Evolutionary conservation across 2,329 filamentous ascomycete genomes (phyloP).

Genomic region (Rhexocercosporidium sp.): DNA sequence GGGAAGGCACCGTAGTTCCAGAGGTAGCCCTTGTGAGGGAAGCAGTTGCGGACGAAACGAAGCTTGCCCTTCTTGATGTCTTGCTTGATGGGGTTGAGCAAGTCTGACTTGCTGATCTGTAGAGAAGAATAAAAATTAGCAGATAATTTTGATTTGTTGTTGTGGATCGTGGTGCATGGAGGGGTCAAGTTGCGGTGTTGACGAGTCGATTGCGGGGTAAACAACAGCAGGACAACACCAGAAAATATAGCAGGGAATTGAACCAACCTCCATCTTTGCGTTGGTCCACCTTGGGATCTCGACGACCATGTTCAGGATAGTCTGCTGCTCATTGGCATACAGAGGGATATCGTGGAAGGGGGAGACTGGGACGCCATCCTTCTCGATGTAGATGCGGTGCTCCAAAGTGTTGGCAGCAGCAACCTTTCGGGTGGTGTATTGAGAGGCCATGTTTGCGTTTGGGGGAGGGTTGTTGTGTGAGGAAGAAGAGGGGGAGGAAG

Average conservation of each 20-base stretch:
- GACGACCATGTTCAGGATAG: slow-evolving; percentile 97
- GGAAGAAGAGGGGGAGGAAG: slow-evolving; percentile 19
- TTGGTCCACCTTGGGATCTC: slow-evolving; percentile 99
- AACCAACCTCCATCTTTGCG: slow-evolving; percentile 94
- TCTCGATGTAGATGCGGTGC: slow-evolving; percentile 97
- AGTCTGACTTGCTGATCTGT: slow-evolving; percentile 98
- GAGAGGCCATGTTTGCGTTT: slow-evolving; percentile 43
- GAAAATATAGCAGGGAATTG: slow-evolving; percentile 4
- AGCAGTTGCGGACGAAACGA: slow-evolving; percentile 99
- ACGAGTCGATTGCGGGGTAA: slow-evolving; percentile 28
- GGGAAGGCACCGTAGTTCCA: slow-evolving; percentile 99
- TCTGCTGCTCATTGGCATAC: slow-evolving; percentile 95
- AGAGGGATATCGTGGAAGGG: slow-evolving; percentile 99
- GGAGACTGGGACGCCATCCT: slow-evolving; percentile 92
- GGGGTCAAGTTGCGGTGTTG: slow-evolving; percentile 13
- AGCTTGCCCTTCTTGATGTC: slow-evolving; percentile 99
- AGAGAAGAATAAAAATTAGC: slow-evolving; percentile 19
- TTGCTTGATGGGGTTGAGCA: slow-evolving; percentile 72
- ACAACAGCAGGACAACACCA: slow-evolving; percentile 16
- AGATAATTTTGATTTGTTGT: not conserved
- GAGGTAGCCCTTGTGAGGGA: slow-evolving; percentile 99
- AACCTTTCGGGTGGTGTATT: slow-evolving; percentile 84
- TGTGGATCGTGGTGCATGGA: not conserved
- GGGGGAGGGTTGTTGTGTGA: slow-evolving; percentile 23
- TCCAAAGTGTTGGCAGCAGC: slow-evolving; percentile 91